Percentiles rank a stretch among this genome's conserved stretches.
phyloP scores from a whole-genome alignment of 805 yeast species.

The Wickerhamomyces subpelliculosus region DNA sequence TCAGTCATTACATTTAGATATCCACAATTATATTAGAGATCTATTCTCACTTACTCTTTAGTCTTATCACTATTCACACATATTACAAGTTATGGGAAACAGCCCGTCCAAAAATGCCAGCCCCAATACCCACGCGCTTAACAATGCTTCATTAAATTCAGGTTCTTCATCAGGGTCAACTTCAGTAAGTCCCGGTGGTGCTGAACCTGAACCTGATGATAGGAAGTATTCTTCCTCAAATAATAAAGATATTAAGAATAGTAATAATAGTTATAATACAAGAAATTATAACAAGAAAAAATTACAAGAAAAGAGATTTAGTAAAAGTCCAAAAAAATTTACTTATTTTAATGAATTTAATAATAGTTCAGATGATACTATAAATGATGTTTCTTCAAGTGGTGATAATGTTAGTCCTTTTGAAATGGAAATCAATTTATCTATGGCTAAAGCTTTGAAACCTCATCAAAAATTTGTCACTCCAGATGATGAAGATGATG shows the following conservation, averaged over 20 bases:
- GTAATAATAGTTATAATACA: conserved; percentile 5
- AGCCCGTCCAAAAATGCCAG: conserved; percentile 49
- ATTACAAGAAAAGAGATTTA: conserved; percentile 7
- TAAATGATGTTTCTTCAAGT: not conserved
- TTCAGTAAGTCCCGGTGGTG: conserved; percentile 22
- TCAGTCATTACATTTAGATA: too few species aligned
- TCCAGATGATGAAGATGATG: not conserved
- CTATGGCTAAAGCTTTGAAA: conserved; percentile 27
- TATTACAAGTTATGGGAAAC: conserved; percentile 53
- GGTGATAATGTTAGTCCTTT: conserved; percentile 4
- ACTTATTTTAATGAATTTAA: conserved; percentile 1
- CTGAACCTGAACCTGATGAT: conserved; percentile 44
- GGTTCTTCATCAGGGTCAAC: conserved; percentile 12
- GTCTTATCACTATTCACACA: conserved; percentile 17
- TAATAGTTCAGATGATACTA: not conserved
- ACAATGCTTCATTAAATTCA: conserved; percentile 25
- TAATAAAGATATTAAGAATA: conserved; percentile 2
- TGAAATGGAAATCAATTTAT: conserved; percentile 27
- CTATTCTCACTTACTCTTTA: not conserved
- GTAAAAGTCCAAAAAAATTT: conserved; percentile 16
- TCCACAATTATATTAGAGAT: too few species aligned
- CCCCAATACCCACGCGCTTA: conserved; percentile 27
- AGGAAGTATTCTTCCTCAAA: conserved; percentile 35
- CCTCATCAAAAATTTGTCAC: conserved; percentile 4
- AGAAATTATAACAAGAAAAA: conserved; percentile 4